Base-by-base conservation (phyloP, 2,329 filamentous ascomycete genomes). In the Phoma sp. region DNA sequence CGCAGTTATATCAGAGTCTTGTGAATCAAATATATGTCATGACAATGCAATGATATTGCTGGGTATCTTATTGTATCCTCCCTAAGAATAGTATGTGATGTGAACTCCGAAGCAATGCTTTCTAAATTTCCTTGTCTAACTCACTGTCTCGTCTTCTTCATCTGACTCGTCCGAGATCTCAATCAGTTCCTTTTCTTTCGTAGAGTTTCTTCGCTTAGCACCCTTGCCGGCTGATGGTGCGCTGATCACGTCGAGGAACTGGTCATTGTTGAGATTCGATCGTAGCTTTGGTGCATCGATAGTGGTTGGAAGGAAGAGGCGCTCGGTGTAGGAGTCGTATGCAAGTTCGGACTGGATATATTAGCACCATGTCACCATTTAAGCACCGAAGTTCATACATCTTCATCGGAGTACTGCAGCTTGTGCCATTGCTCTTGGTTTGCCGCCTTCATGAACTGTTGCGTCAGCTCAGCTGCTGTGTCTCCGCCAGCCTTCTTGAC, bases 361-460 rank as follows among this genome's bases (percentile, higher is more conserved):
- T 60, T 14, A 65, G 56, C 39, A 17, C 5, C 12, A 4, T 1
- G 15, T 33, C 6, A 10, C 3, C n/a, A n/a, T 12, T 17, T 2
- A 11, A 21, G 9, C 2, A 23, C 15, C 12, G 26, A 2, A 21
- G 5, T 9, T 30, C 63, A 47, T 64, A 82, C 85, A 67, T 95
- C 89, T 73, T 96, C 91, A 71, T 96, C 91, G 45, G 89, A 83
- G 80, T 93, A 97, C 57, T 86, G 82, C 73, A 96, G 83, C 57
- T 82, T 84, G 60, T 86, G 84, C 95, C 95, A 99, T 51, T 82
- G 79, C 72, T 99, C 93, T 46, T 87, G 84, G 77, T 96, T 90
- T 36, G 96, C 92, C 37, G 83, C 78, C 64, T 89, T 86, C 60
- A 98, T 84, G 25, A 92, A 86, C 57, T 84, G 87, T 80, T 89